Conservation (phyloP, 2,329 filamentous ascomycete species). For the Thelonectria rubi region DNA sequence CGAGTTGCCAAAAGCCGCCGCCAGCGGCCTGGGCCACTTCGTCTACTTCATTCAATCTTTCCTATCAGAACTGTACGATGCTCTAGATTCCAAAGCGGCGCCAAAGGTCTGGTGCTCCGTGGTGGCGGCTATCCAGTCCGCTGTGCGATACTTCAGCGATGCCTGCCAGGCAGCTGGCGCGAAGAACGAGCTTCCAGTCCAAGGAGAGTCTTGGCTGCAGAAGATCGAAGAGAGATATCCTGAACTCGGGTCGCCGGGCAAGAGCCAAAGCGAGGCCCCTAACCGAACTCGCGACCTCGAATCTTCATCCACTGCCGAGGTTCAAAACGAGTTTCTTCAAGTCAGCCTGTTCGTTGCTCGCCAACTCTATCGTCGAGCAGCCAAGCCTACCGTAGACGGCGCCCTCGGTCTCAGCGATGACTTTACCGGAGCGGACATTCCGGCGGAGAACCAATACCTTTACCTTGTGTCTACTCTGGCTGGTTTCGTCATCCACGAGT, state of each 20-base stretch:
- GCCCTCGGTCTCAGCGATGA: constrained; percentile 47
- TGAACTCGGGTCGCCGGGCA: constrained; percentile 36
- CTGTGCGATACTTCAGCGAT: constrained; percentile 51
- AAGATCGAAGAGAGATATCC: constrained; percentile 44
- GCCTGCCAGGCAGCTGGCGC: constrained; percentile 47
- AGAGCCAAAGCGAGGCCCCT: constrained; percentile 4
- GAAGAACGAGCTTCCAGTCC: constrained; percentile 31
- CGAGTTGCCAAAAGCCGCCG: constrained; percentile 43
- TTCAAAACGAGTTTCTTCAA: constrained; percentile 51
- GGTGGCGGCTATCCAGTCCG: constrained; percentile 49
- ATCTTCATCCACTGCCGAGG: constrained; percentile 39
- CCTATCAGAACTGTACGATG: constrained; percentile 47
- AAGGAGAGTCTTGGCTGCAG: constrained; percentile 39
- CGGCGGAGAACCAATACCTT: constrained; percentile 48
- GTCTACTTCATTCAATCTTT: constrained; percentile 51
- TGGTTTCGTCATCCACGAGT: constrained; percentile 49
- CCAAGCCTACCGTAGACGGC: constrained; percentile 38
- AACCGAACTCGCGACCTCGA: constrained; percentile 3
- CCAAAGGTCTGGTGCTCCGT: constrained; percentile 51
- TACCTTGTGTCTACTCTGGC: constrained; percentile 49
- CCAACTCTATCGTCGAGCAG: constrained; percentile 54
- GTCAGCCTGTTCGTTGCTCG: constrained; percentile 50
- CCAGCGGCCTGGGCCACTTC: constrained; percentile 51
- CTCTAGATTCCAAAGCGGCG: constrained; percentile 46
- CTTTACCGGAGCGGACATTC: constrained; percentile 41